Evolutionary conservation across 2,329 filamentous ascomycete genomes (phyloP).

Genomic region (Hymenoscyphus infarciens): DNA sequence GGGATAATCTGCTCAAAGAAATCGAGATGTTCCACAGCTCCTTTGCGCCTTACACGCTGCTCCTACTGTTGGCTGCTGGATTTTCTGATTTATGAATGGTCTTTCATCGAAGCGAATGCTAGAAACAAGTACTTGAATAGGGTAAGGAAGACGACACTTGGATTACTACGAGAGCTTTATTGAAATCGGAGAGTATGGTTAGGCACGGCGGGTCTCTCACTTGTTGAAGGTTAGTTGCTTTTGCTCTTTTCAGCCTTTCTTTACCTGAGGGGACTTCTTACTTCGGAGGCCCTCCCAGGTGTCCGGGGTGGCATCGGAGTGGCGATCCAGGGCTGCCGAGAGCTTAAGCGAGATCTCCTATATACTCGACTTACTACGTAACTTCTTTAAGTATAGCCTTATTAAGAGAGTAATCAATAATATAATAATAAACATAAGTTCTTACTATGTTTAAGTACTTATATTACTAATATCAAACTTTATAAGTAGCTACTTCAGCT

Average conservation of each 20-base stretch:
- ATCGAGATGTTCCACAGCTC: conserved; percentile 6
- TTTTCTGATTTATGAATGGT: background rate
- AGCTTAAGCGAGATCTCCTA: no score
- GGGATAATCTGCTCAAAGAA: conserved; percentile 6
- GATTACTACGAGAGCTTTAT: background rate
- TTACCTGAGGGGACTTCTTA: background rate
- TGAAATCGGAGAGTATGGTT: background rate
- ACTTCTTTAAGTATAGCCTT: no score
- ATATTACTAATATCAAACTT: no score
- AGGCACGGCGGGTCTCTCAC: background rate
- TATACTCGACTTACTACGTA: no score
- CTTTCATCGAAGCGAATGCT: background rate
- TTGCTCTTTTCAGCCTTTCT: background rate
- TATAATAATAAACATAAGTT: no score
- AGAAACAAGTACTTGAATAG: conserved; percentile 7
- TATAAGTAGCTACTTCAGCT: no score
- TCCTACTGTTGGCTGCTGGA: background rate
- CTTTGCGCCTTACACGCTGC: background rate
- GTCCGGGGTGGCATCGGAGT: no score
- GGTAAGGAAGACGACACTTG: background rate
- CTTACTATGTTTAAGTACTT: no score
- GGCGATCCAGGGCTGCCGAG: no score
- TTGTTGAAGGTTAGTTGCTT: background rate
- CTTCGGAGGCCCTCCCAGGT: no score
- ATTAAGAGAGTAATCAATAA: no score